Evolutionary conservation across 306 rosid genomes (phyloP).

Genomic region (Quercus rubra): DNA sequence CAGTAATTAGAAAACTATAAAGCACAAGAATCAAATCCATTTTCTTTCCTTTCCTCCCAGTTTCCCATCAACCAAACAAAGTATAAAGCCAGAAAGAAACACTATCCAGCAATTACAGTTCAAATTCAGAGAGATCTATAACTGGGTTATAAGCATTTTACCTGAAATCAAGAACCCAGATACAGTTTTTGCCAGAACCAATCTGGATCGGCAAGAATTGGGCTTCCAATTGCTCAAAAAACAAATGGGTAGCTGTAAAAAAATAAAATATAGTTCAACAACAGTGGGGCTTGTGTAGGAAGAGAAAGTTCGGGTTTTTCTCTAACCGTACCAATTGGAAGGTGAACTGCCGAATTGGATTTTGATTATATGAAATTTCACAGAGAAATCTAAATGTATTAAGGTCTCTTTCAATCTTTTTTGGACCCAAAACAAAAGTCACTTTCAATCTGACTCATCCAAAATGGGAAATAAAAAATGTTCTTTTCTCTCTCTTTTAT

Average conservation of each 20-base stretch:
- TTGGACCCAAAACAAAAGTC: not conserved
- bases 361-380: not conserved
- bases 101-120: not conserved
- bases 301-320: conserved; percentile 1
- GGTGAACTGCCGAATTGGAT: not conserved
- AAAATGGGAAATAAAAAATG: not conserved
- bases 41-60: not conserved
- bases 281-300: conserved; percentile 9
- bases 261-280: not conserved
- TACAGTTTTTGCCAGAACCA: conserved; percentile 31
- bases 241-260: conserved; percentile 15
- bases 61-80: conserved; percentile 20
- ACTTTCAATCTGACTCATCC: not conserved
- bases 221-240: conserved; percentile 17
- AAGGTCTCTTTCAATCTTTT: not conserved
- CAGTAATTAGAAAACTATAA: not conserved
- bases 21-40: conserved; percentile 14
- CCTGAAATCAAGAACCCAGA: conserved; percentile 46
- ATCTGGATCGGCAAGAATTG: conserved; percentile 43
- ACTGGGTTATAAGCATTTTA: conserved; percentile 38
- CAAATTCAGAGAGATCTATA: conserved; percentile 39
- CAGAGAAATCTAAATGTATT: not conserved
- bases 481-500: not conserved
- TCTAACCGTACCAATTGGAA: not conserved
- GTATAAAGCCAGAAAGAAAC: conserved; percentile 1